phyloP scores from a whole-genome alignment of 257 asterid species.

The Solanum dulcamara region DNA sequence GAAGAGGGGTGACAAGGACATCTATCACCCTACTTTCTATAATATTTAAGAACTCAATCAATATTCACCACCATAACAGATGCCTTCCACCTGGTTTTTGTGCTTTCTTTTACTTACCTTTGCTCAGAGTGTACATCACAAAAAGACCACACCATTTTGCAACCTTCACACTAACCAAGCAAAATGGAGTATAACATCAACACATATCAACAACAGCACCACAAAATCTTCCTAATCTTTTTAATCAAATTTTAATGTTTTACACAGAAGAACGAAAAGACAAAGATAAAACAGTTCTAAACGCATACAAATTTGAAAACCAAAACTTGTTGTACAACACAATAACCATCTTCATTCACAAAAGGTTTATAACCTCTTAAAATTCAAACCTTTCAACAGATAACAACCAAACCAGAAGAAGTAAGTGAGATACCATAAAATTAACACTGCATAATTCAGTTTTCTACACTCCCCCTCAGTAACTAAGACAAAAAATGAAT shows the following conservation, averaged over 20 bases:
- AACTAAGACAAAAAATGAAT: neutral
- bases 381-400: neutral
- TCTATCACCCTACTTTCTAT: neutral
- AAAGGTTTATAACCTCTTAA: neutral
- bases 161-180: neutral
- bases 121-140: neutral
- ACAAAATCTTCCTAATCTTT: neutral
- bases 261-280: neutral
- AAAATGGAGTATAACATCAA: neutral
- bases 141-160: neutral
- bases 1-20: neutral
- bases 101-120: neutral
- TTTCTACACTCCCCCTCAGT: neutral
- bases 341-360: neutral
- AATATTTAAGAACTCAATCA: neutral
- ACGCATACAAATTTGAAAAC: neutral
- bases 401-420: neutral
- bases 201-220: neutral
- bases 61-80: neutral
- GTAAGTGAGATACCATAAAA: neutral
- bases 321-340: neutral
- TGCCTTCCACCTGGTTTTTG: neutral
- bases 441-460: neutral
- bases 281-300: neutral
- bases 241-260: neutral